Evolutionary conservation across 192 early-diverging fungal species (phyloP).

Genomic region (Piromyces sp.): DNA sequence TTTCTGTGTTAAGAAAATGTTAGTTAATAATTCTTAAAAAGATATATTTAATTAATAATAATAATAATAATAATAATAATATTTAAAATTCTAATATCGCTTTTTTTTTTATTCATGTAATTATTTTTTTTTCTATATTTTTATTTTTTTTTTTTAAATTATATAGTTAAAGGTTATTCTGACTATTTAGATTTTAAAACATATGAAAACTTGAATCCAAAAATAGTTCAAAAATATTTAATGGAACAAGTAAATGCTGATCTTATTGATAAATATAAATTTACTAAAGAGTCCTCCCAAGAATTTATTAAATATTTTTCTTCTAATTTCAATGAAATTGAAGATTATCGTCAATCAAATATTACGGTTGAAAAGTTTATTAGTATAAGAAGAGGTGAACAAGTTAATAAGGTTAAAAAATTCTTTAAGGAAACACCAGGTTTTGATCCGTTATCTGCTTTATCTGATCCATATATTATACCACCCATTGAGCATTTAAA

Average conservation of each 20-base stretch:
- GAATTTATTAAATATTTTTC: neutral
- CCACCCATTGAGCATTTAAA: neutral
- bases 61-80: too few relatives aligned
- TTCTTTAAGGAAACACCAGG: neutral
- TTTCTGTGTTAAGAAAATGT: neutral
- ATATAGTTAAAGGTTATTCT: neutral
- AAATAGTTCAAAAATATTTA: neutral
- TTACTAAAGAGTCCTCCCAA: neutral
- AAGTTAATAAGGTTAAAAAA: neutral
- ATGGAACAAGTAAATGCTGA: neutral
- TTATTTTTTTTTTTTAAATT: neutral
- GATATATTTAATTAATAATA: too few relatives aligned
- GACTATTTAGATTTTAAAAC: neutral
- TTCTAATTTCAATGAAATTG: neutral
- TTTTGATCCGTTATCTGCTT: neutral
- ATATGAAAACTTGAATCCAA: neutral
- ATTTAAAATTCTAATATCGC: too few relatives aligned
- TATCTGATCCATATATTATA: neutral
- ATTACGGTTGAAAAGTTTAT: neutral
- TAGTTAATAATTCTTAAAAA: neutral
- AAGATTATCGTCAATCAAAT: neutral
- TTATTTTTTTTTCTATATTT: too few relatives aligned
- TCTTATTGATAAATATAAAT: neutral
- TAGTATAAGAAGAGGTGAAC: neutral
- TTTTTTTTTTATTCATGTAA: too few relatives aligned